These are phyloP conservation scores for Arachnopeziza araneosa DNA, from an alignment of 2,329 filamentous ascomycete genomes.

Conservation along the genomic window DNA sequence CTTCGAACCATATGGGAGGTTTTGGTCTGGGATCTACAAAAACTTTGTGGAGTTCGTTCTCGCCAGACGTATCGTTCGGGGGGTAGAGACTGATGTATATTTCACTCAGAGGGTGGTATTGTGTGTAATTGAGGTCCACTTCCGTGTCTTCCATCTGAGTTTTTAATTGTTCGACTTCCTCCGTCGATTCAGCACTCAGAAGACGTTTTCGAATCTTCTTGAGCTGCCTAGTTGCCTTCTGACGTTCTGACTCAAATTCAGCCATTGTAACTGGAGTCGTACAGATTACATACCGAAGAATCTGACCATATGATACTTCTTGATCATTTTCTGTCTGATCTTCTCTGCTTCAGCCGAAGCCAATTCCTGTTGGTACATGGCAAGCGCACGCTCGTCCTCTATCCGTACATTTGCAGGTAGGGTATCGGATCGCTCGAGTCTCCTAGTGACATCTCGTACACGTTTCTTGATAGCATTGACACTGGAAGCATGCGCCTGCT, in stretches of 20 bases:
- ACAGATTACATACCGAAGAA: conserved; percentile 61
- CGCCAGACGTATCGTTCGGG: conserved; percentile 34
- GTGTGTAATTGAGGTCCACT: conserved; percentile 70
- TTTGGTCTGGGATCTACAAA: conserved; percentile 25
- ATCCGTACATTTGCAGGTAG: conserved; percentile 63
- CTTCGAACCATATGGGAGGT: conserved; percentile 58
- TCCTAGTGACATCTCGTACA: conserved; percentile 62
- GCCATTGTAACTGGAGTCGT: background rate
- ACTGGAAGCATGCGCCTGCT: conserved; percentile 30
- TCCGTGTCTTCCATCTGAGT: conserved; percentile 60
- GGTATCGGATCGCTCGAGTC: conserved; percentile 54
- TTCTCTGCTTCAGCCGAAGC: conserved; percentile 53
- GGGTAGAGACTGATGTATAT: conserved; percentile 63
- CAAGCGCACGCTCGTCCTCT: conserved; percentile 68
- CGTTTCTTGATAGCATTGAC: conserved; percentile 65
- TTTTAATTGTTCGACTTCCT: conserved; percentile 47
- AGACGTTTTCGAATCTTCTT: conserved; percentile 60
- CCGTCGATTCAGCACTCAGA: conserved; percentile 42
- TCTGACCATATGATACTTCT: conserved; percentile 75
- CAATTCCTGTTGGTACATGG: conserved; percentile 60
- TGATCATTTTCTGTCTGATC: conserved; percentile 63
- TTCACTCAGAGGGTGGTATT: conserved; percentile 65
- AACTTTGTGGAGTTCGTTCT: conserved; percentile 23
- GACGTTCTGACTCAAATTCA: conserved; percentile 48
- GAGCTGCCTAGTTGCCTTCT: conserved; percentile 63